Evolutionary conservation across 305 asterid genomes (phyloP).

Genomic region (Ajuga reptans): DNA sequence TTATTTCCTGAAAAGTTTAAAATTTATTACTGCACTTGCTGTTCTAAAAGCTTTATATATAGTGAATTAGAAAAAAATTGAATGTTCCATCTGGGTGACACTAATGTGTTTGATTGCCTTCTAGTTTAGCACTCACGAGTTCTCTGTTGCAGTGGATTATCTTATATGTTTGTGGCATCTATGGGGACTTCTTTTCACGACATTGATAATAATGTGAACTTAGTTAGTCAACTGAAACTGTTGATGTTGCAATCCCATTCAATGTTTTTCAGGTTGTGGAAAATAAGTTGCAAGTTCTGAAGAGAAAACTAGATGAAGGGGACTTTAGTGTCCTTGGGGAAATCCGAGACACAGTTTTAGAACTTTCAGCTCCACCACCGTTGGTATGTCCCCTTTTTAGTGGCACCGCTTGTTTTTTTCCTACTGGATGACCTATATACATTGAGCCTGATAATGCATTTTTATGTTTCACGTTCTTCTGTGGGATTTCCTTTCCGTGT

Average conservation of each 20-base stretch:
- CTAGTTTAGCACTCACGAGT: background rate
- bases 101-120: background rate
- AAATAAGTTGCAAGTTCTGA: constrained; percentile 48
- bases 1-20: background rate
- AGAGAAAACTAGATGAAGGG: constrained; percentile 48
- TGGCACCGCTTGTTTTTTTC: constrained; percentile 13
- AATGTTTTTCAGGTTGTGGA: constrained; percentile 57
- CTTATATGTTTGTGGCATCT: constrained; percentile 12
- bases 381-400: constrained; percentile 50
- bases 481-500: background rate
- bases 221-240: background rate
- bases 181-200: background rate
- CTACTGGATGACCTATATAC: background rate
- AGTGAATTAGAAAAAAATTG: background rate
- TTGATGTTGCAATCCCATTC: background rate
- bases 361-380: constrained; percentile 74
- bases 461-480: background rate
- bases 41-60: background rate
- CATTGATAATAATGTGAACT: background rate
- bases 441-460: background rate
- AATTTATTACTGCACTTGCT: background rate
- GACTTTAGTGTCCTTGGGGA: constrained; percentile 58
- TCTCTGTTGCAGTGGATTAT: constrained; percentile 13
- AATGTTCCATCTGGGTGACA: background rate
- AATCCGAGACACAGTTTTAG: constrained; percentile 68